phyloP scores from a whole-genome alignment of 441 rosid genomes.

The Croton laevigatus region DNA sequence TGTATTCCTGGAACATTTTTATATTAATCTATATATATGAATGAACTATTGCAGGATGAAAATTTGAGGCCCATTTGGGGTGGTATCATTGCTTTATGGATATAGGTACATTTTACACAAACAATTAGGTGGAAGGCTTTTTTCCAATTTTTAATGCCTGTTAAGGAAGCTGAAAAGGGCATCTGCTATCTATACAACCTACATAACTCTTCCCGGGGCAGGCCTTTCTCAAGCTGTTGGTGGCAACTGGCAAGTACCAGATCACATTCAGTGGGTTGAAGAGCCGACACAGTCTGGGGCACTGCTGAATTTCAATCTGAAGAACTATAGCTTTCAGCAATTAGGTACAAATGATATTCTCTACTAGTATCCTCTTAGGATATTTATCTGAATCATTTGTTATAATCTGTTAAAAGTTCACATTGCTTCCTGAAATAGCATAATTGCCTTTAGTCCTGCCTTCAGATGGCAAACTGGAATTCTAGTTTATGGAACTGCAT shows the following conservation, averaged over 20 bases:
- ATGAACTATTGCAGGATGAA: slow-evolving; percentile 14
- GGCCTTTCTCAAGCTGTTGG: slow-evolving; percentile 56
- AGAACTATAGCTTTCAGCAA: slow-evolving; percentile 49
- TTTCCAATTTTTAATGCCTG: slow-evolving; percentile 78
- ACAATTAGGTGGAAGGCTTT: slow-evolving; percentile 28
- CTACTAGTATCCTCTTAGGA: background rate
- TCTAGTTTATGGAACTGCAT: background rate
- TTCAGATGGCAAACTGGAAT: background rate
- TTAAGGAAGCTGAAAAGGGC: slow-evolving; percentile 82
- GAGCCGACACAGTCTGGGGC: slow-evolving; percentile 58
- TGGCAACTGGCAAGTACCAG: slow-evolving; percentile 55
- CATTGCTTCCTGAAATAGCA: background rate
- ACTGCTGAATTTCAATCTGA: slow-evolving; percentile 43
- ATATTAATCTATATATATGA: background rate
- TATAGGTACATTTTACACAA: slow-evolving; percentile 18
- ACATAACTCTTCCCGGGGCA: slow-evolving; percentile 58
- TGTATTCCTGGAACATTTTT: background rate
- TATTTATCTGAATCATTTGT: background rate
- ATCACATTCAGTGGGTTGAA: slow-evolving; percentile 50
- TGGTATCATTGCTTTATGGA: background rate
- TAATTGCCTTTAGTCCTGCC: background rate
- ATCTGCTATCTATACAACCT: slow-evolving; percentile 76
- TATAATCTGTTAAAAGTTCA: background rate
- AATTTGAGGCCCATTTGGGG: background rate
- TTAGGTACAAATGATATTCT: slow-evolving; percentile 47